Evolutionary conservation across 371 early-diverging fungal genomes (phyloP).

Genomic region (Funneliformis caledonium): DNA sequence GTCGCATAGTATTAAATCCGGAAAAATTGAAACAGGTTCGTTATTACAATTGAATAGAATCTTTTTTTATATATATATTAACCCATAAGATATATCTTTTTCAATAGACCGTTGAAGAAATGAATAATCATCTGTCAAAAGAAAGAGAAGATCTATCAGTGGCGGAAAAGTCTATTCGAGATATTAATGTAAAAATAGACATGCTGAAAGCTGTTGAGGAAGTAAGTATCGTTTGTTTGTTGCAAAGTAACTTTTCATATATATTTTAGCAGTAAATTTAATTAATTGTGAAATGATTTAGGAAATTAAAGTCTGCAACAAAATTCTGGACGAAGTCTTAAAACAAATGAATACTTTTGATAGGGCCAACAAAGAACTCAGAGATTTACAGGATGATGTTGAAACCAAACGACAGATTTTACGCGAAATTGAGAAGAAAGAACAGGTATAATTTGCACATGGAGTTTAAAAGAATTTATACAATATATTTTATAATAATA

Average conservation of each 20-base stretch:
- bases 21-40: constrained; percentile 32
- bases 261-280: background rate
- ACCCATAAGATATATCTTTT: background rate
- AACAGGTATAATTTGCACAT: constrained; percentile 7
- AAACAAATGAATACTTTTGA: constrained; percentile 13
- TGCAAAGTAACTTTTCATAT: too few relatives aligned
- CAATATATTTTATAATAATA: background rate
- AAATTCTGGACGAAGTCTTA: constrained; percentile 1
- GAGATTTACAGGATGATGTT: constrained; percentile 14
- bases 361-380: background rate
- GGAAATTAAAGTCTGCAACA: constrained; percentile 7
- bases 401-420: constrained; percentile 14
- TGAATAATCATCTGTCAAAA: constrained; percentile 5
- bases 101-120: constrained; percentile 22
- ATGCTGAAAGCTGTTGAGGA: constrained; percentile 3
- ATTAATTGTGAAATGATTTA: background rate
- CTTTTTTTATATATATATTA: background rate
- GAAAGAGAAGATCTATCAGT: constrained; percentile 1
- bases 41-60: background rate
- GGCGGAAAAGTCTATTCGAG: background rate
- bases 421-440: background rate
- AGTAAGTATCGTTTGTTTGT: background rate
- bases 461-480: background rate
- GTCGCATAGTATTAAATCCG: constrained; percentile 15
- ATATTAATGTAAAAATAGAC: background rate